A percentile compares a stretch with the other conserved stretches of the same genome.
Evolutionary conservation across 2,329 filamentous ascomycete genomes (phyloP).

Genomic region (Drechslerella coelobrocha): DNA sequence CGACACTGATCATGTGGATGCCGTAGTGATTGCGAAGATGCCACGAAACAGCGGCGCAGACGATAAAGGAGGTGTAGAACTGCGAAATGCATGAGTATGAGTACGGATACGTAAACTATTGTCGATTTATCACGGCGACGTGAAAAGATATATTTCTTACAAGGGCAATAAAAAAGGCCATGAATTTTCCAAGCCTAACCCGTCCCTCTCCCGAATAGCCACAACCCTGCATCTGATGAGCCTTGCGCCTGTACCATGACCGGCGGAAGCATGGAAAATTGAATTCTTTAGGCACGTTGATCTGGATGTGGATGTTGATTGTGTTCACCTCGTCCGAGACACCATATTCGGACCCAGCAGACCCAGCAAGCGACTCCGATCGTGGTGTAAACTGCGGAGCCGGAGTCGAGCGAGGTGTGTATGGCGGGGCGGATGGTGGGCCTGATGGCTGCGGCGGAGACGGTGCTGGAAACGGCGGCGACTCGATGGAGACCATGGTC

Average conservation of each 20-base stretch:
- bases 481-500: neutral
- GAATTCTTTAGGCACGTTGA: constrained; percentile 40
- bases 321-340: constrained; percentile 33
- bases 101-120: neutral
- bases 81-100: neutral
- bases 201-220: constrained; percentile 5
- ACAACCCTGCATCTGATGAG: constrained; percentile 1
- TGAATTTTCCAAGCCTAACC: neutral
- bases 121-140: neutral
- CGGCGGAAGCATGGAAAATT: constrained; percentile 27
- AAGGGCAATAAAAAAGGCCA: constrained; percentile 21
- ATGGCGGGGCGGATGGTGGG: too few species aligned
- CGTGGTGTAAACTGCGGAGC: constrained; percentile 15
- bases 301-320: constrained; percentile 46
- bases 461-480: neutral
- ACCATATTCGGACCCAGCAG: neutral
- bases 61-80: constrained; percentile 38
- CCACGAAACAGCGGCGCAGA: constrained; percentile 32
- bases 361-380: constrained; percentile 6
- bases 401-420: neutral
- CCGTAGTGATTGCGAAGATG: neutral
- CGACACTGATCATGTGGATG: constrained; percentile 10
- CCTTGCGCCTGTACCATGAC: neutral
- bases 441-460: neutral
- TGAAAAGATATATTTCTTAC: constrained; percentile 6